Evolutionary conservation across 192 early-diverging fungal genomes (phyloP).

Genomic region (Umbelopsis sp.): DNA sequence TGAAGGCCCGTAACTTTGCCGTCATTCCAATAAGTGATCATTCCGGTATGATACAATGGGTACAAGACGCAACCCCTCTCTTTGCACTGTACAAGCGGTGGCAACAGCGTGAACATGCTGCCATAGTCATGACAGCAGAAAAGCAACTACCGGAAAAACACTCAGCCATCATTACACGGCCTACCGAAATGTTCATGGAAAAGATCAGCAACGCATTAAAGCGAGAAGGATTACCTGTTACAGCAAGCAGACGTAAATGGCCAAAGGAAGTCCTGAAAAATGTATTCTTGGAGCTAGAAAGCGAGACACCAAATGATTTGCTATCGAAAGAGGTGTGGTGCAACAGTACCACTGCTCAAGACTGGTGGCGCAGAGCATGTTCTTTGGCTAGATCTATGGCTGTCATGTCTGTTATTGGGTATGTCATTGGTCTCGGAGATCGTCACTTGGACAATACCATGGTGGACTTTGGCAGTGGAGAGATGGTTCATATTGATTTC

Average conservation of each 20-base stretch:
- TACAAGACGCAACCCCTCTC: conserved; percentile 77
- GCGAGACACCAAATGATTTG: conserved; percentile 67
- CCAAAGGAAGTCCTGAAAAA: conserved; percentile 58
- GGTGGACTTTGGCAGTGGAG: conserved; percentile 77
- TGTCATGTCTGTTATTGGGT: conserved; percentile 84
- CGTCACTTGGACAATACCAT: conserved; percentile 93
- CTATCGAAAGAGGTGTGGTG: conserved; percentile 69
- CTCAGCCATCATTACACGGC: conserved; percentile 46
- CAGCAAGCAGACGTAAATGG: conserved; percentile 68
- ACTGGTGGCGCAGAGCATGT: conserved; percentile 76
- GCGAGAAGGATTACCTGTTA: conserved; percentile 49
- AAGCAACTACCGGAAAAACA: conserved; percentile 24
- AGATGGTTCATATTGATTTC: conserved; percentile 94
- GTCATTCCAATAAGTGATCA: conserved; percentile 90
- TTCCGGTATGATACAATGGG: conserved; percentile 95
- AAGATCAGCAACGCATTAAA: conserved; percentile 64
- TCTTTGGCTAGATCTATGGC: conserved; percentile 82
- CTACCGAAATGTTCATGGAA: conserved; percentile 79
- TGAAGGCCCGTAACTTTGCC: conserved; percentile 51
- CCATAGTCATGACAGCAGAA: conserved; percentile 48
- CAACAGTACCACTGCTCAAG: conserved; percentile 57
- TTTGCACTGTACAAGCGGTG: conserved; percentile 79
- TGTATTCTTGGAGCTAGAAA: conserved; percentile 61
- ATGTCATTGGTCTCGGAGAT: conserved; percentile 91
- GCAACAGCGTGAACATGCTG: conserved; percentile 70